Percentiles rank a stretch among this genome's conserved stretches.
Conservation (phyloP, 2,329 filamentous ascomycete genomes). For the Didymella segeticola region DNA sequence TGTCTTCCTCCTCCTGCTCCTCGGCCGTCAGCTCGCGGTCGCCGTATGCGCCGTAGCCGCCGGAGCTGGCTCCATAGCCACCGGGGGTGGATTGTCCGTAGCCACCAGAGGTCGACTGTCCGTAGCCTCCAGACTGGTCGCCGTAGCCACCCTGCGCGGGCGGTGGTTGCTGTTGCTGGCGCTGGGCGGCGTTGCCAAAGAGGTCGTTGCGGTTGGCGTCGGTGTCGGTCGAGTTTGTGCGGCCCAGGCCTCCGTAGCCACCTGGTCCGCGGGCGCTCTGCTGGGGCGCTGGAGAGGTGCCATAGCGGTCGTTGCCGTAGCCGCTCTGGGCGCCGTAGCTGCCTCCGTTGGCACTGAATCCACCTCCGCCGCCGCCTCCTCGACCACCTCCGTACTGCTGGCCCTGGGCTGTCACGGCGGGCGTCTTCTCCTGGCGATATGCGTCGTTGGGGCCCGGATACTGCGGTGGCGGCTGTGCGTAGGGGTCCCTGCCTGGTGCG, state of each 20-base stretch:
- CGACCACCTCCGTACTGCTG: constrained; percentile 53
- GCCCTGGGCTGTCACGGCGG: constrained; percentile 50
- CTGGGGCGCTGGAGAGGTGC: constrained; percentile 38
- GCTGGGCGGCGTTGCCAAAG: constrained; percentile 64
- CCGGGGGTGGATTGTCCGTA: constrained; percentile 30
- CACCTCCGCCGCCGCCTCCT: constrained; percentile 34
- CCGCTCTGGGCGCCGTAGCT: constrained; percentile 41
- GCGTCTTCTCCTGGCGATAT: constrained; percentile 52
- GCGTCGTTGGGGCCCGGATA: constrained; percentile 46
- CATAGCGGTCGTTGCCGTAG: constrained; percentile 60
- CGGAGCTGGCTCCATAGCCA: constrained; percentile 29
- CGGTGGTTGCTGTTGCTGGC: constrained; percentile 53
- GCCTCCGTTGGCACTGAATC: constrained; percentile 39
- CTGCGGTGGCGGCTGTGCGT: constrained; percentile 55
- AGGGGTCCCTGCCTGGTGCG: constrained; percentile 58
- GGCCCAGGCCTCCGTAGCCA: constrained; percentile 49
- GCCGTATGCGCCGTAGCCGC: constrained; percentile 62
- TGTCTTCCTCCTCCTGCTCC: constrained; percentile 74
- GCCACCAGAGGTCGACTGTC: constrained; percentile 25
- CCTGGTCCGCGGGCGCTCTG: constrained; percentile 41
- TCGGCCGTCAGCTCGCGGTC: constrained; percentile 83
- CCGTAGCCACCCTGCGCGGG: constrained; percentile 39
- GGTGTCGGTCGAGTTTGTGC: constrained; percentile 52
- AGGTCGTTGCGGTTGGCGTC: constrained; percentile 68
- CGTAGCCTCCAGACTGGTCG: constrained; percentile 35